Evolutionary conservation across 2,329 filamentous ascomycete genomes (phyloP), one percentile per base, ranked within the genome.

Genomic region (Colletotrichum incanum): DNA sequence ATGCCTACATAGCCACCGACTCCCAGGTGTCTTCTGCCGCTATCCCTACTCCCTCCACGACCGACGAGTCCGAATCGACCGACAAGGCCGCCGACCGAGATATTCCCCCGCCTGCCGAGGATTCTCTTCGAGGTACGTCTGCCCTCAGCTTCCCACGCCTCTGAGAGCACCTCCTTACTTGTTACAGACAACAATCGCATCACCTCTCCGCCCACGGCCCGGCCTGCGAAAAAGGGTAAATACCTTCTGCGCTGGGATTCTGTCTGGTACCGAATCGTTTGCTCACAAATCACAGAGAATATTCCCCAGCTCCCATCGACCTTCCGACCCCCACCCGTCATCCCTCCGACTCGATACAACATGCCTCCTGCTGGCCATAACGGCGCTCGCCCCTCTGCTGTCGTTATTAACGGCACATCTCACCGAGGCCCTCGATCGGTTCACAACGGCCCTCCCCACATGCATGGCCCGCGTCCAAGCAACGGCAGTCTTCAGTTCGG

Each of bases 401-500:
- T 77, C 49, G 71, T 78, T 69, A 75, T 73, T 41, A 84, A 83
- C 52, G 80, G 81, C 31, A 81, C 84, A 43, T 68, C 78, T 65
- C 72, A 76, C 66, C 77, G 77, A 58, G 78, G 79, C 26, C 77
- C 79, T 67, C 79, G 79, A n/a, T 79, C 77, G 20, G 79, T 78
- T 34, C 78, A 80, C 43, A 81, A 81, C 52, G 80, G 80, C 31
- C 82, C 78, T 20, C 78, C 76, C 26, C 78, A 77, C 41, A 78
- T 86, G 75, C 87, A 90, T 74, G 87, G 89, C 63, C 79, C 85
- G 50, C 89, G 88, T 65, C 85, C 84, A 18, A 91, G 87, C 77
- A 86, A 86, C 71, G 84, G 87, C 47, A 90, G 86, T 77, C 81
- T 91, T 6, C 84, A 90, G 73, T 91, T 91, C 76, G 88, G 88